phyloP scores from a whole-genome alignment of 1,284 basidiomycete species.

The Stygiomarasmius scandens region DNA sequence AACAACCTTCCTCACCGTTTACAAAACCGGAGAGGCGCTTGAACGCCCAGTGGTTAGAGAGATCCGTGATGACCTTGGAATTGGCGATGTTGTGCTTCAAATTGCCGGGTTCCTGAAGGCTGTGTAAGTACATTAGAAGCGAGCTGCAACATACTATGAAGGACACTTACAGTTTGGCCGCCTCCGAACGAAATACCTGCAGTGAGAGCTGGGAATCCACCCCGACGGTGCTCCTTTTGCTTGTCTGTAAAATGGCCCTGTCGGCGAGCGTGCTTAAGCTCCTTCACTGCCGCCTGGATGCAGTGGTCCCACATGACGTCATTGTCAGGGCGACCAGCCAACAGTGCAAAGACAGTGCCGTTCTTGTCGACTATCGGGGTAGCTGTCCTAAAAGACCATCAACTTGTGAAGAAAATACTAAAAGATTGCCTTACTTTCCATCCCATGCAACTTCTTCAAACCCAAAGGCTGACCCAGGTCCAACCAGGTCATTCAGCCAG shows the following conservation, averaged over 20 bases:
- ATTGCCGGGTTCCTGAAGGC: not conserved
- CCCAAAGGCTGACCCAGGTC: too few relatives aligned
- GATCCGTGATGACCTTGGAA: not conserved
- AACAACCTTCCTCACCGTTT: slow-evolving; percentile 6
- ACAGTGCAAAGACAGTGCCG: too few relatives aligned
- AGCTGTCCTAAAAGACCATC: too few relatives aligned
- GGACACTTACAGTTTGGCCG: not conserved
- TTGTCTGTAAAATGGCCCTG: not conserved
- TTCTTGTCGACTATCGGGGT: too few relatives aligned
- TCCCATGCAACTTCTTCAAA: too few relatives aligned
- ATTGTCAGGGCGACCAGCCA: not conserved
- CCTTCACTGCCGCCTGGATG: not conserved
- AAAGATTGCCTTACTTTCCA: too few relatives aligned
- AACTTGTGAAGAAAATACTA: too few relatives aligned
- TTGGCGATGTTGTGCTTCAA: not conserved
- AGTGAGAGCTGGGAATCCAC: not conserved
- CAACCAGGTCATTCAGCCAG: too few relatives aligned
- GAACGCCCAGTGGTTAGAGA: not conserved
- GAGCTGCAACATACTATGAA: not conserved
- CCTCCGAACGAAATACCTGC: not conserved
- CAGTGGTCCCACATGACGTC: not conserved
- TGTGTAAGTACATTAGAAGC: too few relatives aligned
- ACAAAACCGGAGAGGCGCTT: slow-evolving; percentile 2
- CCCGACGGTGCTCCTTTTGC: not conserved
- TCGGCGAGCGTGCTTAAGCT: not conserved